Base-by-base conservation (phyloP, 2,329 filamentous ascomycete genomes). In the Cladobotryum mycophilum region DNA sequence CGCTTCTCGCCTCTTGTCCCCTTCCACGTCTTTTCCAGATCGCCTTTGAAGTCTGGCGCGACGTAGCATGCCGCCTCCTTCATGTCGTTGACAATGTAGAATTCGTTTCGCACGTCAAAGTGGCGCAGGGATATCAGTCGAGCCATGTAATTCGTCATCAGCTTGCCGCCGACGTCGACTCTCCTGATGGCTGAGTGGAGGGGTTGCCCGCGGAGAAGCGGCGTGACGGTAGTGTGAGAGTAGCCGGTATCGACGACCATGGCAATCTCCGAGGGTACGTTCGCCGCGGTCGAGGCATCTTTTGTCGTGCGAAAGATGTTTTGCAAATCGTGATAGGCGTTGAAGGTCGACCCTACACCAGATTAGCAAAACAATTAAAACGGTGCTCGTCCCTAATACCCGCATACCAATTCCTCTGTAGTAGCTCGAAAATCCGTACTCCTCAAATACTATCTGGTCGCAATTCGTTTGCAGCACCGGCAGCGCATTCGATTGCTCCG, bases 391-490 rank as follows among this genome's bases (percentile, higher is more conserved):
- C 8, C 22, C 22, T 34, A 4, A 18, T 11, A 37, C 33, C 20
- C 20, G 35, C 73, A 53, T 66, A 81, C 88, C 88, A 56, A 88
- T 74, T 51, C 81, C 84, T 54, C 93, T 82, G 57, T 86, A 86
- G 70, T 95, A 95, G 58, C 87, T 86, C 11, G 85, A 81, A 68
- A 99, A 99, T 2, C 89, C 89, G 72, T 93, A 99, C 65, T 97
- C 91, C 65, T 99, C 93, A 73, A 99, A 97, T 1, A 97, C 82
- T 64, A 99, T 89, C 72, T 99, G 92, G 63, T 99, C 93, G 60
- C 89, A 90, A 65, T 96, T 93, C 37, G 85, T 81, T 68, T 96
- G 90, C 56, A 99, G 71, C 12, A 84, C 82, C 1, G 86, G 84
- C 50, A 95, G 77, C 4, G 85, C 84, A 68, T 95, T 96, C 4